A percentile compares a stretch with the other conserved stretches of the same genome.
phyloP scores from a whole-genome alignment of 2,329 filamentous ascomycete species.

The Penicillium sp. region DNA sequence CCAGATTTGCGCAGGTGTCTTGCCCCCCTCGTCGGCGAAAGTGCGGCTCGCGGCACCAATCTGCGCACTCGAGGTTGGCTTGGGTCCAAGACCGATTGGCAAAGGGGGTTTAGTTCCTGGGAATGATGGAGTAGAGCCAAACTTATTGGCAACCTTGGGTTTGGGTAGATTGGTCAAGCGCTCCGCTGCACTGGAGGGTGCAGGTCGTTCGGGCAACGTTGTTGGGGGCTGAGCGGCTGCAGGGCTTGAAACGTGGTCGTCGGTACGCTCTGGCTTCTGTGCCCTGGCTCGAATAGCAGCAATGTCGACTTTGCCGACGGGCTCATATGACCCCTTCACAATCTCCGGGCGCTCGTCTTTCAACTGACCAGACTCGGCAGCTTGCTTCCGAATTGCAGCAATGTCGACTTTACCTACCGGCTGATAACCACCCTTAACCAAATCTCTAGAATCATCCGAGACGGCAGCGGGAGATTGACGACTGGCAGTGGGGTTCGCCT shows the following conservation, averaged over 20 bases:
- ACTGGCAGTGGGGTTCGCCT: slow-evolving; percentile 58
- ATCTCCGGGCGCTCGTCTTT: slow-evolving; percentile 74
- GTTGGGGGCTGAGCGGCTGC: slow-evolving; percentile 55
- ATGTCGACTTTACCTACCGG: slow-evolving; percentile 98
- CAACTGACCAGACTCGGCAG: slow-evolving; percentile 55
- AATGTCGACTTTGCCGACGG: slow-evolving; percentile 94
- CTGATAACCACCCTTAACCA: slow-evolving; percentile 84
- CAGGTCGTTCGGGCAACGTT: slow-evolving; percentile 66
- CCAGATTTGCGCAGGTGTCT: slow-evolving; percentile 95
- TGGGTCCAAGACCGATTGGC: slow-evolving; percentile 64
- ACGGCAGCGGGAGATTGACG: slow-evolving; percentile 48
- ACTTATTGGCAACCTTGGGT: slow-evolving; percentile 90
- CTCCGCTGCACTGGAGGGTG: slow-evolving; percentile 69
- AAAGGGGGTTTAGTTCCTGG: slow-evolving; percentile 84
- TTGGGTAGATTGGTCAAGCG: slow-evolving; percentile 85
- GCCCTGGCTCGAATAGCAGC: slow-evolving; percentile 83
- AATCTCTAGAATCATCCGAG: slow-evolving; percentile 53
- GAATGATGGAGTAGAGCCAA: slow-evolving; percentile 68
- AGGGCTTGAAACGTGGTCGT: slow-evolving; percentile 41
- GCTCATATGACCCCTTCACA: slow-evolving; percentile 92
- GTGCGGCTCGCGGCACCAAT: slow-evolving; percentile 82
- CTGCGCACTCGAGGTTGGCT: slow-evolving; percentile 53
- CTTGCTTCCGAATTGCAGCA: slow-evolving; percentile 73
- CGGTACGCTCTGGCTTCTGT: slow-evolving; percentile 55
- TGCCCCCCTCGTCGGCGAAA: slow-evolving; percentile 90